A percentile compares a stretch with the other conserved stretches of the same genome.
Evolutionary conservation across 139 green algal species (phyloP).

Genomic region (Pseudopediastrum boryanum): DNA sequence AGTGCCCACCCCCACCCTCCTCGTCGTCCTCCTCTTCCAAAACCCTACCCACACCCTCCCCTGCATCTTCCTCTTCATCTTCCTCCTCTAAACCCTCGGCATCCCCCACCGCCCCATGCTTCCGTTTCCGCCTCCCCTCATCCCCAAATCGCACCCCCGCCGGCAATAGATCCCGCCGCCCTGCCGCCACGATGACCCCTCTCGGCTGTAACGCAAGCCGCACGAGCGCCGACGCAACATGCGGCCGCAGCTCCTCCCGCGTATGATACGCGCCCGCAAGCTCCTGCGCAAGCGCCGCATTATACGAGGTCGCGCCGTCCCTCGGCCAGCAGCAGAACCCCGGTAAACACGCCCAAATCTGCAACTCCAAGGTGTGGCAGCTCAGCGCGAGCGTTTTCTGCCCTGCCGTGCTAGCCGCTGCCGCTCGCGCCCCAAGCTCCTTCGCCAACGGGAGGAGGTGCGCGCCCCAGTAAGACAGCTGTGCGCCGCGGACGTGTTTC

Average conservation of each 20-base stretch:
- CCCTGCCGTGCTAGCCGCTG: slow-evolving; percentile 20
- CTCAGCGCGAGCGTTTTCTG: slow-evolving; percentile 26
- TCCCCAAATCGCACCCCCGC: neutral
- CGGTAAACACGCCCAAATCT: slow-evolving; percentile 82
- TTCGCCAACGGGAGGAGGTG: slow-evolving; percentile 77
- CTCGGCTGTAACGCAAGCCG: slow-evolving; percentile 36
- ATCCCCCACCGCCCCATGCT: too few relatives aligned
- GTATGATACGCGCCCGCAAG: slow-evolving; percentile 72
- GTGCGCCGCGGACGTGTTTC: slow-evolving; percentile 57
- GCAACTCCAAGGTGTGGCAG: slow-evolving; percentile 64
- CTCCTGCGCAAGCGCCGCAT: slow-evolving; percentile 35
- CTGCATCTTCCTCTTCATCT: neutral
- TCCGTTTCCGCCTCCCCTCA: slow-evolving; percentile 7
- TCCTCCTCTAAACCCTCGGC: neutral
- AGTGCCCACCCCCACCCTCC: slow-evolving; percentile 22
- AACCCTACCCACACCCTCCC: slow-evolving; percentile 16
- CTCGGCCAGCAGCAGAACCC: slow-evolving; percentile 79
- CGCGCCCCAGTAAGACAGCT: slow-evolving; percentile 70
- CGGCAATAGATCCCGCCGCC: neutral
- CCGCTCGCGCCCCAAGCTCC: slow-evolving; percentile 51
- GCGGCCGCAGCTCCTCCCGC: slow-evolving; percentile 64
- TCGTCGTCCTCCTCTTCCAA: slow-evolving; percentile 42
- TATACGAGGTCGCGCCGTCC: slow-evolving; percentile 55
- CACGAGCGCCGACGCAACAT: slow-evolving; percentile 67
- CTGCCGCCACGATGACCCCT: neutral